A percentile compares a stretch with the other conserved stretches of the same genome.
These are phyloP conservation scores for Pyrenopolyporus hunteri DNA, from an alignment of 495 filamentous ascomycete genomes.

Conservation along the genomic window DNA sequence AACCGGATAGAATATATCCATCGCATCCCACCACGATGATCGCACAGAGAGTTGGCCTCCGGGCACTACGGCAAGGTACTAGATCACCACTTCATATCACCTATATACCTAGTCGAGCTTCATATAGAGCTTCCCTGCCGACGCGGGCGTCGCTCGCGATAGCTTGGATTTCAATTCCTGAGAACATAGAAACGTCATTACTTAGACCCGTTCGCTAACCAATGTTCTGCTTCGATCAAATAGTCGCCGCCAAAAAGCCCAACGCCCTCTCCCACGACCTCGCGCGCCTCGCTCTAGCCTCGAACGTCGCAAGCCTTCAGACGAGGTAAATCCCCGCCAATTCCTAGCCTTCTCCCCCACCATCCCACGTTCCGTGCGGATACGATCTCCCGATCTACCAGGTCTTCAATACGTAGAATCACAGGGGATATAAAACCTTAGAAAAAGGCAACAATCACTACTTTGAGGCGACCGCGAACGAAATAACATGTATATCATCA, in stretches of 20 bases:
- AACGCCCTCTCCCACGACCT: constrained; percentile 48
- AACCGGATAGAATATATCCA: neutral
- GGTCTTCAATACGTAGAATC: too few species aligned
- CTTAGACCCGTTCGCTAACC: constrained; percentile 9
- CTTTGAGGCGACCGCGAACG: neutral
- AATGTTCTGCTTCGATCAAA: neutral
- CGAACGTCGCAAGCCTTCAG: constrained; percentile 56
- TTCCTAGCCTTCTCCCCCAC: neutral
- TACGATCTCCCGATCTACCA: too few species aligned
- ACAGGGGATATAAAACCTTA: too few species aligned
- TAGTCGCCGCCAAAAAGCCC: constrained; percentile 55
- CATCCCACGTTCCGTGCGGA: neutral
- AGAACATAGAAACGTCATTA: neutral
- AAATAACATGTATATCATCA: too few species aligned
- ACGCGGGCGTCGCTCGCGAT: neutral
- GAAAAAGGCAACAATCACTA: neutral
- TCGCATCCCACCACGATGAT: constrained; percentile 55
- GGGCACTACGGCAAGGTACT: constrained; percentile 72
- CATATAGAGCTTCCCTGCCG: neutral
- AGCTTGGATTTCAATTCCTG: neutral
- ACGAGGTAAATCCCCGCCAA: constrained; percentile 54
- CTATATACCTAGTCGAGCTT: neutral
- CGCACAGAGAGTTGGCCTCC: constrained; percentile 68
- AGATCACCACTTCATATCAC: constrained; percentile 37
- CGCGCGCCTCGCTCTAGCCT: constrained; percentile 50